phyloP scores from a whole-genome alignment of 2,329 filamentous ascomycete genomes.

The Ascochyta koolunga region DNA sequence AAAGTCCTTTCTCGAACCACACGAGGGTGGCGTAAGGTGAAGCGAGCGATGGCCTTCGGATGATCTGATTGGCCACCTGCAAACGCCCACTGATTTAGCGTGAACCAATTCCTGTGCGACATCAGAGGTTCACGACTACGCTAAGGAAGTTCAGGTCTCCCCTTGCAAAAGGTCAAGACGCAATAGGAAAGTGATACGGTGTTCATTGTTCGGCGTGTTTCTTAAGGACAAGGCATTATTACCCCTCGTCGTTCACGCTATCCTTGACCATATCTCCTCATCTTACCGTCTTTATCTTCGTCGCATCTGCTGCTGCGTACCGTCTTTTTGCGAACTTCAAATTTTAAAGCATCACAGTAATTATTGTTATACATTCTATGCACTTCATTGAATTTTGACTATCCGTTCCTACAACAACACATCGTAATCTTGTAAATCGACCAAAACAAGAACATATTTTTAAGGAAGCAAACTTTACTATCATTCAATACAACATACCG shows the following conservation, averaged over 20 bases:
- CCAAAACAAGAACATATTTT: background rate
- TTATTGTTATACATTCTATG: background rate
- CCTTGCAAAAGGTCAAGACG: background rate
- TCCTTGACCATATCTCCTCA: background rate
- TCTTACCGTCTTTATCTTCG: background rate
- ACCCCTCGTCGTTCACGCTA: slow-evolving; percentile 15
- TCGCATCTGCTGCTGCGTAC: background rate
- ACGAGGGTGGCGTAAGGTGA: slow-evolving; percentile 19
- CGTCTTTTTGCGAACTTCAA: background rate
- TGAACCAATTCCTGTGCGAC: slow-evolving; percentile 28
- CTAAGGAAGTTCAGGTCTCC: slow-evolving; percentile 6
- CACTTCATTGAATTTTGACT: background rate
- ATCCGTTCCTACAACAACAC: background rate
- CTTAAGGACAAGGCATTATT: slow-evolving; percentile 1
- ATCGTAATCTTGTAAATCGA: background rate
- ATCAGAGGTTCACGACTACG: slow-evolving; percentile 12
- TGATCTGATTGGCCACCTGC: slow-evolving; percentile 20
- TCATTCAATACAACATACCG: background rate
- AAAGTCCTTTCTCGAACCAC: slow-evolving; percentile 7
- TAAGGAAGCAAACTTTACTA: background rate
- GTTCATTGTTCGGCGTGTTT: background rate
- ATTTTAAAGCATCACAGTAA: slow-evolving; percentile 4
- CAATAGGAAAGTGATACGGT: slow-evolving; percentile 11
- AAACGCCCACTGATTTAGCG: slow-evolving; percentile 24
- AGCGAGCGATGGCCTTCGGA: slow-evolving; percentile 4